These are phyloP conservation scores for Skeletonema grethae DNA, from an alignment of 108 stramenopile genomes.

Conservation along the genomic window DNA sequence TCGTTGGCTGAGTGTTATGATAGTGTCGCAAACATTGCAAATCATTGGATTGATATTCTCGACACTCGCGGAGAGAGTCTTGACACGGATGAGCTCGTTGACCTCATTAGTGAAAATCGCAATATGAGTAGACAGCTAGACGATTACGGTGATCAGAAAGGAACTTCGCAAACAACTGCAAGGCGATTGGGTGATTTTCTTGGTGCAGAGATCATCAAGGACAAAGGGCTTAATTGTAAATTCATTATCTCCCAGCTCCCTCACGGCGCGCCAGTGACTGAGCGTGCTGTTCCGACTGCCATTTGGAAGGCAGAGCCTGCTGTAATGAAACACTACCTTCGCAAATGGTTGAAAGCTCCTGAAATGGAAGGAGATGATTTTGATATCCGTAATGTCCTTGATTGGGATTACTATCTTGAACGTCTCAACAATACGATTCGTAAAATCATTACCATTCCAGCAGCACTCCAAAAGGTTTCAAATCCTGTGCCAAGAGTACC, in stretches of 20 bases:
- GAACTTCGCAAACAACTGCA: conserved; percentile 98
- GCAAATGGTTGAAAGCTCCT: conserved; percentile 92
- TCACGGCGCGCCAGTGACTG: conserved; percentile 95
- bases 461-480: conserved; percentile 91
- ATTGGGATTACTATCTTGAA: conserved; percentile 98
- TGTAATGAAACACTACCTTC: conserved; percentile 87
- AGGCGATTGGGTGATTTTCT: conserved; percentile 96
- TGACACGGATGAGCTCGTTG: conserved; percentile 94
- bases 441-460: conserved; percentile 99
- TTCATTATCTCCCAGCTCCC: conserved; percentile 96
- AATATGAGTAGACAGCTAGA: conserved; percentile 97
- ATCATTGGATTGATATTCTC: conserved; percentile 99
- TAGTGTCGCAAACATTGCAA: conserved; percentile 95
- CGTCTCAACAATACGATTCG: conserved; percentile 96
- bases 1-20: conserved; percentile 92
- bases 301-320: conserved; percentile 94
- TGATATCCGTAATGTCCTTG: conserved; percentile 92
- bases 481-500: conserved; percentile 96
- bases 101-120: conserved; percentile 97
- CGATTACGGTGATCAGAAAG: conserved; percentile 97
- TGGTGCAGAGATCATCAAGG: conserved; percentile 97
- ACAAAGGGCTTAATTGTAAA: conserved; percentile 97
- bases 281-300: conserved; percentile 94
- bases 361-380: conserved; percentile 86
- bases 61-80: conserved; percentile 92